phyloP scores from a whole-genome alignment of 371 early-diverging fungal species.

The Funneliformis caledonium region DNA sequence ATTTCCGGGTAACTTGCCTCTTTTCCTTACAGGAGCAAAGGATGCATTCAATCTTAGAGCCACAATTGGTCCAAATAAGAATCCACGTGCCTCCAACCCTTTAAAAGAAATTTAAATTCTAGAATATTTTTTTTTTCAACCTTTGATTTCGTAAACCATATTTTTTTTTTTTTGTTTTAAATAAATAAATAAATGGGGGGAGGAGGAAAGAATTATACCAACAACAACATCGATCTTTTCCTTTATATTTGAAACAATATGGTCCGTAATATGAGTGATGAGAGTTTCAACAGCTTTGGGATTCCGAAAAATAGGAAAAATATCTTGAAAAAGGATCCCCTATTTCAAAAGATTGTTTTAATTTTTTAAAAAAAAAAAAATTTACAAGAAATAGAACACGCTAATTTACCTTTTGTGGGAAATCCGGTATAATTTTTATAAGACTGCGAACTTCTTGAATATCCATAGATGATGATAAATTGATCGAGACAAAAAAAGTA shows the following conservation, averaged over 20 bases:
- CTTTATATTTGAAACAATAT: slow-evolving; percentile 68
- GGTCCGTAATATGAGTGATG: slow-evolving; percentile 84
- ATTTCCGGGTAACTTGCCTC: slow-evolving; percentile 93
- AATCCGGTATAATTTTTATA: slow-evolving; percentile 59
- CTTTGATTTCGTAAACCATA: background rate
- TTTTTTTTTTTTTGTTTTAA: background rate
- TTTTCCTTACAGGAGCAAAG: slow-evolving; percentile 96
- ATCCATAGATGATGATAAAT: background rate
- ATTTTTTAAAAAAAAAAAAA: background rate
- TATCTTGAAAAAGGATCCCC: slow-evolving; percentile 93
- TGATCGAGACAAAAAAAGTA: too few species aligned
- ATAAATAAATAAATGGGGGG: background rate
- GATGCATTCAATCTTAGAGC: slow-evolving; percentile 87
- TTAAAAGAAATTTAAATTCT: background rate
- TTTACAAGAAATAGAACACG: background rate
- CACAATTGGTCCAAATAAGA: slow-evolving; percentile 88
- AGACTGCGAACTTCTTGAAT: slow-evolving; percentile 9
- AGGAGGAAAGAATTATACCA: slow-evolving; percentile 51
- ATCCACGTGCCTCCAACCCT: slow-evolving; percentile 91
- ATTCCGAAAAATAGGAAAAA: slow-evolving; percentile 95
- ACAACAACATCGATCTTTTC: slow-evolving; percentile 90
- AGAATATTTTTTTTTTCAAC: background rate
- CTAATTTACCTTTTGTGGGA: slow-evolving; percentile 59
- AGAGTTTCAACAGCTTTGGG: slow-evolving; percentile 91
- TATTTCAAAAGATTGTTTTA: slow-evolving; percentile 41